Percentiles rank a stretch among this genome's conserved stretches.
phyloP scores from a whole-genome alignment of 192 early-diverging fungal genomes.

The Podila minutissima region DNA sequence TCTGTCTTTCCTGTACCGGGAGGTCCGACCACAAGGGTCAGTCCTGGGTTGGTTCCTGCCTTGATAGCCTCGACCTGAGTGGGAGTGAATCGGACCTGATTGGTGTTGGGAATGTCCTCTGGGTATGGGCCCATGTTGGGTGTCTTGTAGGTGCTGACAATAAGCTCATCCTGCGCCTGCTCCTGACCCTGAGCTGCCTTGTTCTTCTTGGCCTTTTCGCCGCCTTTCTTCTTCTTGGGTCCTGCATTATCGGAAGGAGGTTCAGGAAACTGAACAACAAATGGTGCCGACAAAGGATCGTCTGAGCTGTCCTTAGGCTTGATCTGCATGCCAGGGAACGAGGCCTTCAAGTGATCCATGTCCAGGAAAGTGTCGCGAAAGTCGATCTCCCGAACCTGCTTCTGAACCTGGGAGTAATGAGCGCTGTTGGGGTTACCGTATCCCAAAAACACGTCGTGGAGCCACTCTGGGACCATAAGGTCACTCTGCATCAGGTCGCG shows the following conservation, averaged over 20 bases:
- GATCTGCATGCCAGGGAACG: constrained; percentile 68
- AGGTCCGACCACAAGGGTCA: constrained; percentile 96
- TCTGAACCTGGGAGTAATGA: constrained; percentile 70
- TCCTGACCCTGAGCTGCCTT: constrained; percentile 3
- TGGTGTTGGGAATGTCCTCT: constrained; percentile 72
- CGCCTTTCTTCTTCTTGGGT: constrained; percentile 45
- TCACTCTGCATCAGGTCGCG: constrained; percentile 89
- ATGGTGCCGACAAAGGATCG: constrained; percentile 68
- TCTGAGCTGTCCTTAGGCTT: constrained; percentile 44
- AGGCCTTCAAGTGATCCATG: constrained; percentile 76
- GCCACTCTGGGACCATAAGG: constrained; percentile 89
- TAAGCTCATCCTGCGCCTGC: constrained; percentile 56
- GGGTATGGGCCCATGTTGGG: constrained; percentile 81
- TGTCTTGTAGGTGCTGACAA: constrained; percentile 71
- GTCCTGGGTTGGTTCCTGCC: constrained; percentile 84
- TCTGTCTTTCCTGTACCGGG: constrained; percentile 99
- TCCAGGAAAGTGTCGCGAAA: constrained; percentile 92
- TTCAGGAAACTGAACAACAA: constrained; percentile 77
- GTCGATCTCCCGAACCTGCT: constrained; percentile 68
- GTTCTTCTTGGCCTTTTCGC: constrained; percentile 56
- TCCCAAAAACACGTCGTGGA: constrained; percentile 90
- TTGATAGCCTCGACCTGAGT: constrained; percentile 88
- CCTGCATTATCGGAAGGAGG: constrained; percentile 21
- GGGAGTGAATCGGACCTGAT: constrained; percentile 86
- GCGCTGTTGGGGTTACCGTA: constrained; percentile 92